These are phyloP conservation scores for Xylariaceae sp. DNA, from an alignment of 2,329 filamentous ascomycete genomes.

Conservation along the genomic window DNA sequence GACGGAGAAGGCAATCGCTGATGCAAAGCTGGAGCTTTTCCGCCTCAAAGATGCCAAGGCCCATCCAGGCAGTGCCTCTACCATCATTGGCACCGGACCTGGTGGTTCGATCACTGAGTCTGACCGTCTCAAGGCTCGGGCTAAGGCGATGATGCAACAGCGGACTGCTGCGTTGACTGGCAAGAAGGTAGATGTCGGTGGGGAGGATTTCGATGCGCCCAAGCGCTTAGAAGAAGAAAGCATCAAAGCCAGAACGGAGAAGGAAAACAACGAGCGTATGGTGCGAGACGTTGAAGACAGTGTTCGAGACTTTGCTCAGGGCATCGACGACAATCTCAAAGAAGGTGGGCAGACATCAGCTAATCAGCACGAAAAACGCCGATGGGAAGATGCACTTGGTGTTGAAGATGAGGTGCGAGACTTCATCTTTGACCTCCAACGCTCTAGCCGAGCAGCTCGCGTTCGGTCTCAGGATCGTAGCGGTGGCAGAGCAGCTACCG, in stretches of 20 bases:
- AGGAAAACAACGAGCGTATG: constrained; percentile 94
- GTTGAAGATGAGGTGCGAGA: constrained; percentile 97
- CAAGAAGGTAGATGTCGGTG: constrained; percentile 66
- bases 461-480: constrained; percentile 59
- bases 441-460: constrained; percentile 74
- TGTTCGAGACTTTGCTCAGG: constrained; percentile 79
- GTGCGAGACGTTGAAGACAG: constrained; percentile 95
- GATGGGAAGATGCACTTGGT: constrained; percentile 94
- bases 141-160: constrained; percentile 98
- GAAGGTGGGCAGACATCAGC: constrained; percentile 72
- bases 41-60: constrained; percentile 90
- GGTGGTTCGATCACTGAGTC: constrained; percentile 88
- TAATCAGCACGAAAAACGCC: constrained; percentile 83
- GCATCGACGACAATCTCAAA: constrained; percentile 84
- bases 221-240: constrained; percentile 88
- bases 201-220: constrained; percentile 75
- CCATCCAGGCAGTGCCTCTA: constrained; percentile 74
- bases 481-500: constrained; percentile 39
- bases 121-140: constrained; percentile 89
- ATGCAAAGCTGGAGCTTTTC: constrained; percentile 89
- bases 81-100: constrained; percentile 88
- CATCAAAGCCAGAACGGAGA: constrained; percentile 75
- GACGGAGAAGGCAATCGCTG: constrained; percentile 88
- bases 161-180: constrained; percentile 89
- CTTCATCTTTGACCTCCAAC: constrained; percentile 95